Percentiles rank a stretch among this genome's conserved stretches.
Conservation (phyloP, 2,329 filamentous ascomycete genomes). For the Orbilia quercus region DNA sequence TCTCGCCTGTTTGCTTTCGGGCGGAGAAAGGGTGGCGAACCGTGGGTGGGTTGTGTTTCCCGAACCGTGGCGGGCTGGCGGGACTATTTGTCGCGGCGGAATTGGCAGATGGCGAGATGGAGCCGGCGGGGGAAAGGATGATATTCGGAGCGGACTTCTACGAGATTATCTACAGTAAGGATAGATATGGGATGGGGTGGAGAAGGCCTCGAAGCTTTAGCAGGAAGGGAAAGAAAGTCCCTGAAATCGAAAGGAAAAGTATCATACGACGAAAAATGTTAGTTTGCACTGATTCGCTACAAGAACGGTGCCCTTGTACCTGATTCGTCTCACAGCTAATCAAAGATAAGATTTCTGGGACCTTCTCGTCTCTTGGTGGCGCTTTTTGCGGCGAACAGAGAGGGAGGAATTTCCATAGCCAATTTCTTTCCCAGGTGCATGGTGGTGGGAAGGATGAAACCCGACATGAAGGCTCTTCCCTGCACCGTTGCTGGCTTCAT, state of each 20-base stretch:
- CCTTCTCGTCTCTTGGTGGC: slow-evolving; percentile 46
- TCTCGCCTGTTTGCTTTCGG: slow-evolving; percentile 19
- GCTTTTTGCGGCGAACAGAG: slow-evolving; percentile 39
- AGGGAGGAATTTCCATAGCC: slow-evolving; percentile 42
- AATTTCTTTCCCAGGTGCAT: slow-evolving; percentile 53
- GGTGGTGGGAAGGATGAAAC: slow-evolving; percentile 55
- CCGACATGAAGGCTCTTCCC: slow-evolving; percentile 43
- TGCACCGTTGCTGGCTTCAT: slow-evolving; percentile 36
- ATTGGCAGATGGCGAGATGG: slow-evolving; percentile 33
- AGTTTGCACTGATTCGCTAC: slow-evolving; percentile 50
- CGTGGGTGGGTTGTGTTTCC: slow-evolving; percentile 26
- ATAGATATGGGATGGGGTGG: slow-evolving; percentile 26
- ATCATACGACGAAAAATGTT: slow-evolving; percentile 53
- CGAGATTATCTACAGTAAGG: slow-evolving; percentile 34
- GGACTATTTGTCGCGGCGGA: slow-evolving; percentile 23
- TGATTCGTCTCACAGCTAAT: slow-evolving; percentile 53
- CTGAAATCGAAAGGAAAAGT: slow-evolving; percentile 51
- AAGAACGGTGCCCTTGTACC: slow-evolving; percentile 40
- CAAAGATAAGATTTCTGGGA: slow-evolving; percentile 55
- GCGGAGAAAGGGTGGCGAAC: slow-evolving; percentile 32
- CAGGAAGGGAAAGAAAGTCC: slow-evolving; percentile 30
- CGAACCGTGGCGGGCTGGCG: slow-evolving; percentile 17
- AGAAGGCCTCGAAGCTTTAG: slow-evolving; percentile 23
- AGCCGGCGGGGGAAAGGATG: slow-evolving; percentile 34
- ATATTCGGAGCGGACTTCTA: slow-evolving; percentile 15